Conservation (phyloP, 352 stramenopile genomes). For the Globisporangium spiculum region DNA sequence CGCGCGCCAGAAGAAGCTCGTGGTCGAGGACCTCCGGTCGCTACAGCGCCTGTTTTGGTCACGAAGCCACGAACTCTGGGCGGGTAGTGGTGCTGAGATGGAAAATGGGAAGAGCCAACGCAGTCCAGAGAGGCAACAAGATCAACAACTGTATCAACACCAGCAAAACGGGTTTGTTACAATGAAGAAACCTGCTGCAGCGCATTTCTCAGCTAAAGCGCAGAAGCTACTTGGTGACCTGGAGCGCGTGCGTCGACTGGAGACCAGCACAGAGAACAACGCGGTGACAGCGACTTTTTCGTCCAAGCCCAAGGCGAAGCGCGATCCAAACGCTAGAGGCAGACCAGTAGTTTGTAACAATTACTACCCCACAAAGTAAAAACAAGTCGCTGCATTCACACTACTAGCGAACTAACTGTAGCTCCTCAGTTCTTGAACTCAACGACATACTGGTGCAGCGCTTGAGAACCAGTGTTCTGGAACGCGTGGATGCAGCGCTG, state of each 20-base stretch:
- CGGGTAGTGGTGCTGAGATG: not conserved
- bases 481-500: conserved; percentile 34
- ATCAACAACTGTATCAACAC: not conserved
- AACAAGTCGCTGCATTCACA: not conserved
- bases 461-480: conserved; percentile 21
- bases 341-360: not conserved
- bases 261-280: not conserved
- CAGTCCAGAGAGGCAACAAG: not conserved
- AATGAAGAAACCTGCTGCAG: not conserved
- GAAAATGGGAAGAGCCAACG: not conserved
- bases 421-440: conserved; percentile 28
- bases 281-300: not conserved
- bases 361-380: not conserved
- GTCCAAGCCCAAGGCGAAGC: conserved; percentile 5
- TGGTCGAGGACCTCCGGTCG: conserved; percentile 30
- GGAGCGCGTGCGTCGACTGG: conserved; percentile 11
- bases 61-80: conserved; percentile 25
- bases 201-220: not conserved
- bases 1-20: conserved; percentile 26
- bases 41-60: conserved; percentile 37
- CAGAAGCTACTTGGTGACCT: conserved; percentile 19
- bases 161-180: not conserved
- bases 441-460: conserved; percentile 38
- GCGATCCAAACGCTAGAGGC: not conserved
- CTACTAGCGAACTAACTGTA: not conserved